phyloP scores from a whole-genome alignment of 345 rosid genomes.

The Citrus inodora region DNA sequence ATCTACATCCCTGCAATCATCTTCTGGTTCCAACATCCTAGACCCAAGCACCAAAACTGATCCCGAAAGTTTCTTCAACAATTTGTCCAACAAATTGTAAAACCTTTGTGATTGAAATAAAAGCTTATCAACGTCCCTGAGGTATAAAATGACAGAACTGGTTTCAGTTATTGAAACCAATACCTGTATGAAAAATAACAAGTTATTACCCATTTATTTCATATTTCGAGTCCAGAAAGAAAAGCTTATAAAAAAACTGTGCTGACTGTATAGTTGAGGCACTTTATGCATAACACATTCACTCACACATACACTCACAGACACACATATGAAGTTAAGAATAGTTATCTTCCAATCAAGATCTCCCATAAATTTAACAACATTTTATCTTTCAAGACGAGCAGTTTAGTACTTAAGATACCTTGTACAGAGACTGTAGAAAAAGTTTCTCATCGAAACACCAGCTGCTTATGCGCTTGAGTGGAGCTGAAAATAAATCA shows the following conservation, averaged over 20 bases:
- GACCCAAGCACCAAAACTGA: constrained; percentile 84
- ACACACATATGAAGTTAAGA: too few relatives aligned
- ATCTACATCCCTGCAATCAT: constrained; percentile 49
- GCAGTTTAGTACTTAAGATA: constrained; percentile 22
- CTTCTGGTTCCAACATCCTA: constrained; percentile 58
- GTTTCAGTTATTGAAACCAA: constrained; percentile 64
- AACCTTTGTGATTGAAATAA: constrained; percentile 72
- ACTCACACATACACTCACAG: not conserved
- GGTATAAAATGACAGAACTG: constrained; percentile 60
- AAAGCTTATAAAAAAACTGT: not conserved
- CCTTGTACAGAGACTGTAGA: constrained; percentile 87
- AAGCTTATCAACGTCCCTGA: constrained; percentile 77
- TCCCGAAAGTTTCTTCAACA: constrained; percentile 72
- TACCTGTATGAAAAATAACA: constrained; percentile 43
- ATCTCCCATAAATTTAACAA: not conserved
- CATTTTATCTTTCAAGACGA: not conserved
- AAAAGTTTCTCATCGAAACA: constrained; percentile 80
- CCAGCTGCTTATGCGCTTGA: constrained; percentile 59
- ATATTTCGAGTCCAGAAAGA: not conserved
- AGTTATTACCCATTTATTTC: not conserved
- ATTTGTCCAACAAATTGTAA: constrained; percentile 56
- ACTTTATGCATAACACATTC: not conserved
- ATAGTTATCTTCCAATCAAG: not conserved
- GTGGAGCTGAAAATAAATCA: constrained; percentile 32
- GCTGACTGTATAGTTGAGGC: not conserved